Evolutionary conservation across 31 red algal genomes (phyloP).

Genomic region (Porphyra umbilicalis): DNA sequence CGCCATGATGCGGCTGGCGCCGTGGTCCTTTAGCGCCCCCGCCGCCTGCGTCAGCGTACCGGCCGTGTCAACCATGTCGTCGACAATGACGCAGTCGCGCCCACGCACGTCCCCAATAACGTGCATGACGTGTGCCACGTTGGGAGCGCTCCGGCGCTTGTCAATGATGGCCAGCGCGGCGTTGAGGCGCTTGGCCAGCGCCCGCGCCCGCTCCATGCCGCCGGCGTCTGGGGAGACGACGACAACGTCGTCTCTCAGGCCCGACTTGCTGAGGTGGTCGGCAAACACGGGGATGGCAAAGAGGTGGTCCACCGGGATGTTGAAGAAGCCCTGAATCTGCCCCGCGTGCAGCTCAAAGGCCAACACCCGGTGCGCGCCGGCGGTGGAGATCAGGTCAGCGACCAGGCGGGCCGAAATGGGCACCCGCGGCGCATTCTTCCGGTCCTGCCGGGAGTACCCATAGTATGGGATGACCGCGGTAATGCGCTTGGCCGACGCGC

Average conservation of each 20-base stretch:
- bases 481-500: conserved; percentile 93
- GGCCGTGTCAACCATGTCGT: conserved; percentile 99
- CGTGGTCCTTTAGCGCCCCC: conserved; percentile 81
- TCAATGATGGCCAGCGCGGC: conserved; percentile 93
- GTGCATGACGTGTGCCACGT: conserved; percentile 93
- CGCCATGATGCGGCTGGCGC: conserved; percentile 71
- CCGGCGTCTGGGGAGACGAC: conserved; percentile 98
- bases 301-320: conserved; percentile 97
- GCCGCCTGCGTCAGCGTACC: conserved; percentile 92
- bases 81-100: conserved; percentile 92
- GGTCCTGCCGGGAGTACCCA: conserved; percentile 98
- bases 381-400: conserved; percentile 82
- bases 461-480: conserved; percentile 99
- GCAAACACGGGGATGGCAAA: conserved; percentile 90
- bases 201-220: conserved; percentile 88
- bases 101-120: conserved; percentile 91
- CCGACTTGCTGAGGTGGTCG: conserved; percentile 28
- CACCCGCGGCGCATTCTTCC: conserved; percentile 77
- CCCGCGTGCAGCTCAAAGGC: conserved; percentile 97
- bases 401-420: conserved; percentile 91
- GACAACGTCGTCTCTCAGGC: conserved; percentile 35
- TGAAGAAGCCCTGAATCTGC: conserved; percentile 99
- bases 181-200: conserved; percentile 77
- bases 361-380: conserved; percentile 92
- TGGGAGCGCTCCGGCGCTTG: conserved; percentile 80